Percentiles rank a stretch among this genome's conserved stretches.
Evolutionary conservation across 352 stramenopile species (phyloP).

Genomic region (Pythium pectinolyticum): DNA sequence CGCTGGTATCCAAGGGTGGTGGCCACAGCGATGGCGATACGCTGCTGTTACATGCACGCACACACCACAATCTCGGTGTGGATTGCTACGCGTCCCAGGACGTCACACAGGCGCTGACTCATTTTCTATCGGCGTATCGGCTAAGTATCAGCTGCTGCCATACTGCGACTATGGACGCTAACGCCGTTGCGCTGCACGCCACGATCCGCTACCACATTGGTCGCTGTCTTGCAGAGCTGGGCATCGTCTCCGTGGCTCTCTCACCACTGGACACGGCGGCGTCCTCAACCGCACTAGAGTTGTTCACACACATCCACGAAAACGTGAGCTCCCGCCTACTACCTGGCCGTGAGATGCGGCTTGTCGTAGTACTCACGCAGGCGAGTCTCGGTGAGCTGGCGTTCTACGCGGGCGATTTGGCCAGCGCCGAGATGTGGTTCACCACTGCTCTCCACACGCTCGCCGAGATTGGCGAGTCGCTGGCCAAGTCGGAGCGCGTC

Average conservation of each 20-base stretch:
- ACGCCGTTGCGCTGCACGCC: conserved; percentile 31
- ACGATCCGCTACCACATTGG: conserved; percentile 51
- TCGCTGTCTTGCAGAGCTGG: conserved; percentile 32
- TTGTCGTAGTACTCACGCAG: conserved; percentile 31
- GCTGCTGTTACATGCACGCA: conserved; percentile 32
- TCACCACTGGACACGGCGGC: too few species aligned
- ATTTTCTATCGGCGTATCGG: conserved; percentile 44
- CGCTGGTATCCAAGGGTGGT: neutral
- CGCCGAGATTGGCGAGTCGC: neutral
- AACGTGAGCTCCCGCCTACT: neutral
- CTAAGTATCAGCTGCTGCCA: too few species aligned
- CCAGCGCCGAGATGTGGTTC: conserved; percentile 41
- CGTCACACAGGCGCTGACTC: conserved; percentile 26
- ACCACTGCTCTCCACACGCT: conserved; percentile 36
- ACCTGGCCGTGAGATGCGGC: conserved; percentile 9
- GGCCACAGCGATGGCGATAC: neutral
- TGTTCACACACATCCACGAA: conserved; percentile 22
- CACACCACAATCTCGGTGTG: conserved; percentile 44
- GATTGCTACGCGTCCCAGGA: conserved; percentile 35
- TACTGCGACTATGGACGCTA: neutral
- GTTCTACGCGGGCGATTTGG: conserved; percentile 46
- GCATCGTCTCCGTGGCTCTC: conserved; percentile 7
- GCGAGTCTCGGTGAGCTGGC: conserved; percentile 37
- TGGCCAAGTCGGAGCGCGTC: conserved; percentile 31
- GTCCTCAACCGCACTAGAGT: conserved; percentile 33